A percentile compares a stretch with the other conserved stretches of the same genome.
Evolutionary conservation across 805 yeast genomes (phyloP).

Genomic region (Candida insectorum): DNA sequence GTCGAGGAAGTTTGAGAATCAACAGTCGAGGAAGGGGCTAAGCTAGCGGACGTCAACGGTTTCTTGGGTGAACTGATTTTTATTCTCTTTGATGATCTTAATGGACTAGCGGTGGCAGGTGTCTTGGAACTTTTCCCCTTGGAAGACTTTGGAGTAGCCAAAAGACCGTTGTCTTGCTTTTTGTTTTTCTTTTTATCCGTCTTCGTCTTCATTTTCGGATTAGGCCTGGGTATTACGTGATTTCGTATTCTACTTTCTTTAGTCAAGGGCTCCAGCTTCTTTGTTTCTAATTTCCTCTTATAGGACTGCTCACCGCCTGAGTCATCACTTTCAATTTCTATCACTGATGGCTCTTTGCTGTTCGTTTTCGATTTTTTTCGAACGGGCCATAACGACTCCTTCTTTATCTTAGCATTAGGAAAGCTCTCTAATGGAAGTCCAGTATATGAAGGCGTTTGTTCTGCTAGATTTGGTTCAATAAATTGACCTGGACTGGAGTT

Average conservation of each 20-base stretch:
- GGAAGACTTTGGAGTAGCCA: slow-evolving; percentile 2
- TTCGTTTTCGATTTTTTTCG: slow-evolving; percentile 16
- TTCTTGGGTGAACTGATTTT: slow-evolving; percentile 32
- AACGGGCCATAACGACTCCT: slow-evolving; percentile 54
- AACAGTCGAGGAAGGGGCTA: slow-evolving; percentile 2
- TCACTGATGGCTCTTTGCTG: too few relatives aligned
- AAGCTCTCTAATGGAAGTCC: slow-evolving; percentile 71
- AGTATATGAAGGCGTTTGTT: slow-evolving; percentile 57
- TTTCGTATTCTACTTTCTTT: slow-evolving; percentile 18
- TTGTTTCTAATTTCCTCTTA: slow-evolving; percentile 13
- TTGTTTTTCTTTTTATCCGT: slow-evolving; percentile 2
- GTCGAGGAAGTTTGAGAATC: slow-evolving; percentile 1
- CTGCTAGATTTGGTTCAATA: slow-evolving; percentile 57
- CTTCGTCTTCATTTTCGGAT: slow-evolving; percentile 1
- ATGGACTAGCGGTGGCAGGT: slow-evolving; percentile 10
- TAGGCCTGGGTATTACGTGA: slow-evolving; percentile 7
- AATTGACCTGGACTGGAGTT: slow-evolving; percentile 19
- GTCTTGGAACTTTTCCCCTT: slow-evolving; percentile 9
- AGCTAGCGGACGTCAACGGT: slow-evolving; percentile 14
- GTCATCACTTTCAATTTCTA: slow-evolving; percentile 8
- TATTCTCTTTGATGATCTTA: slow-evolving; percentile 17
- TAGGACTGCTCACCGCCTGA: slow-evolving; percentile 7
- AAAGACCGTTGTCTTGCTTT: neutral
- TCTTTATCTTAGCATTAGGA: slow-evolving; percentile 59
- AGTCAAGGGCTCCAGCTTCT: slow-evolving; percentile 10